Base-by-base conservation (phyloP, 805 yeast genomes). In the Wickerhamomyces sydowiorum region DNA sequence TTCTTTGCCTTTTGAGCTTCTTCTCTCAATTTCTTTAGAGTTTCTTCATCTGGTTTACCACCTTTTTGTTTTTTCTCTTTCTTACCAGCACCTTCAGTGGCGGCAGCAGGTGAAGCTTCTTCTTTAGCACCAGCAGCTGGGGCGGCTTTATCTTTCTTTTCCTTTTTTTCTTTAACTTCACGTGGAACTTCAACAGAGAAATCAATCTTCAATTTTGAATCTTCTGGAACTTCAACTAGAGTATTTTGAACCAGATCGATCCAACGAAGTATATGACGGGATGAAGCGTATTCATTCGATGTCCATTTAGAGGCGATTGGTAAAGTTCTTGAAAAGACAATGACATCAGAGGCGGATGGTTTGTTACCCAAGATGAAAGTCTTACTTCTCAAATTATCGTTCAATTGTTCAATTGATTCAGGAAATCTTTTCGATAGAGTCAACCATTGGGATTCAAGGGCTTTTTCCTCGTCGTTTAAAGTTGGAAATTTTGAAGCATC, bases 251-350 rank as follows among this genome's bases (percentile, higher is more conserved):
- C 66, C 53, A 86, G 76, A 56, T 90, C 97, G 20, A 79, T 77
- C 98, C 98, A 93, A 75, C 99, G 84, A 47, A 88, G 66, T 45
- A 91, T 72, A 65, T 91, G 97, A 75, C 97, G 85, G 62, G 71
- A 70, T 37, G 72, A 64, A 37, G 82, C 79, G 50, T 80, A 65
- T 32, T 80, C 64, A 22, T 77, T 64, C 10, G 76, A 60, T 20
- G 74, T 65, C 76, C 86, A 76, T 46, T 71, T 65, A 40, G 69
- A 67, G 31, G 84, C 78, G 31, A 77, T 47, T 37, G 89, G 85
- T 54, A 79, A 68, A 29, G 81, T 80, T 28, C 77, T 69, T 39
- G 80, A 80, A 53, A 87, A 86, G 28, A 84, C 81, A 36, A 72
- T 66, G 34, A 80, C 72, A 62, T 93, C 99, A n/a, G 79, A 76